These are phyloP conservation scores for Suhomyces vadensis DNA, from an alignment of 805 yeast species.

Conservation along the genomic window DNA sequence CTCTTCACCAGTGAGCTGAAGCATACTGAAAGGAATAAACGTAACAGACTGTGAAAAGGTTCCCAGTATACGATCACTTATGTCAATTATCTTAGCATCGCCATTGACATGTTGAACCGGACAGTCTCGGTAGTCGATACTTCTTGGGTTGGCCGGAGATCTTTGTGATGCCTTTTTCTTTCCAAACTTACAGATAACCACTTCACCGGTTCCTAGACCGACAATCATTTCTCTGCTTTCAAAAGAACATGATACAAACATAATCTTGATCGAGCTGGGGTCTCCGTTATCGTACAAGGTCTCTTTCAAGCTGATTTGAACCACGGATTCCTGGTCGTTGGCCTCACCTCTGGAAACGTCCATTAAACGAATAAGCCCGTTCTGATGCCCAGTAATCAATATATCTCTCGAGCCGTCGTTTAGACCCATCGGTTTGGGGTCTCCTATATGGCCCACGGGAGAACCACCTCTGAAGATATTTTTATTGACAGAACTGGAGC, in stretches of 20 bases:
- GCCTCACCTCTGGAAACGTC: conserved; percentile 77
- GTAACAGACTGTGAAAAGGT: conserved; percentile 29
- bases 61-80: conserved; percentile 55
- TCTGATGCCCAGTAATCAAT: conserved; percentile 83
- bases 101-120: conserved; percentile 34
- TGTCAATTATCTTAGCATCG: conserved; percentile 45
- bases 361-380: conserved; percentile 81
- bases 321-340: conserved; percentile 30
- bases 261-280: conserved; percentile 46
- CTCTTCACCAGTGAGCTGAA: conserved; percentile 27
- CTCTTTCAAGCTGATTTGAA: conserved; percentile 36
- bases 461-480: conserved; percentile 78
- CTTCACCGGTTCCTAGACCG: conserved; percentile 68
- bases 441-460: conserved; percentile 45
- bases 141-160: conserved; percentile 10
- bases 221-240: conserved; percentile 75
- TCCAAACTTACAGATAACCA: conserved; percentile 72
- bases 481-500: conserved; percentile 43
- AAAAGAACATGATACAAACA: conserved; percentile 70
- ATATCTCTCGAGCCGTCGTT: conserved; percentile 45
- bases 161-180: conserved; percentile 30
- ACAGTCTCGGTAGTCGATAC: conserved; percentile 29
- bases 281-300: conserved; percentile 31
- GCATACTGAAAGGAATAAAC: conserved; percentile 35
- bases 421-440: conserved; percentile 32